Evolutionary conservation across 176 grass and related monocot species (phyloP), one percentile per base, ranked within the genome.

Genomic region (Pontederia paniculata): DNA sequence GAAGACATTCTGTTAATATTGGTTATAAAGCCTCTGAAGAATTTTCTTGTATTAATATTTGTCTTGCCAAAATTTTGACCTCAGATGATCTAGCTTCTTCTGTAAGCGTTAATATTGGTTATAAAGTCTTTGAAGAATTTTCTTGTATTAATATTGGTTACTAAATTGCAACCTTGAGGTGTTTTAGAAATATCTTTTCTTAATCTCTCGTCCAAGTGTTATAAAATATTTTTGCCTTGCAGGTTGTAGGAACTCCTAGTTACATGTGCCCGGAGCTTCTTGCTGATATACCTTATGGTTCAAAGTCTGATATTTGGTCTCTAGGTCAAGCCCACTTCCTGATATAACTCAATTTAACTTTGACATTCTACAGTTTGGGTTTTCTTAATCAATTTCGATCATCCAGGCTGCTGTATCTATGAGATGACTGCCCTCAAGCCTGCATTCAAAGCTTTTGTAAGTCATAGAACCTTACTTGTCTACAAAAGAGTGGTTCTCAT

Each of bases 221-320:
- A n/a, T n/a, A n/a, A n/a, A n/a, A n/a, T n/a, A n/a, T n/a, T 52
- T 5, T 23, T 62, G 47, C 14, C 28, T 68, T 75, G 21, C 75
- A 96, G 91, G 86, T 96, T 84, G 91, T 96, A 13, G 91, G 91
- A 70, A 96, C 91, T 68, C 91, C 91, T 37, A 96, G 74, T 72
- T 96, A 96, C 70, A 96, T 96, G 91, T 96, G 91, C 76, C 91
- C 91, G 59, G 91, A 96, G 66, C 91, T 96, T 96, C 91, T 96
- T 71, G 85, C 86, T 69, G 91, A 96, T 55, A 86, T 96, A 67
- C 91, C 91, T 56, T 96, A 96, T 76, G 91, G 91, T 73, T 89
- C 76, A 55, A 96, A 96, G 66, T 96, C 91, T 76, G 91, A 96
- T 67, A 89, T 96, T 63, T 96, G 91, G 91, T 96, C 91, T 51